Conservation (phyloP, 1,284 basidiomycete species). For the Tetrapyrgos nigripes region DNA sequence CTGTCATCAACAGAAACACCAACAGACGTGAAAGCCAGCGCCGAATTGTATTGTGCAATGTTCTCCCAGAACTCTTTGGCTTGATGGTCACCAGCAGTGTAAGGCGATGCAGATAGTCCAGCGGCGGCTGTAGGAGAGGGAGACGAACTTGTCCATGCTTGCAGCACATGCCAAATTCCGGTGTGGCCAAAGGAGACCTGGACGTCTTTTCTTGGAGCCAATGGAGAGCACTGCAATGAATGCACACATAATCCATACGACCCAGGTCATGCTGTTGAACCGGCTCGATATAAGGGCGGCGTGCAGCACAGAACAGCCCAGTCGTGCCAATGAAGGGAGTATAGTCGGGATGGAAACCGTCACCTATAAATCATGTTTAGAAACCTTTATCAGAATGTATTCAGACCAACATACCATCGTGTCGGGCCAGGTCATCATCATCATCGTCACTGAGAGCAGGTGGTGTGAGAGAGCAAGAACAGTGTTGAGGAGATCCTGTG, state of each 20-base stretch:
- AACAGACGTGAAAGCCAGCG: conserved; percentile 47
- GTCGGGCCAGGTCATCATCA: no score
- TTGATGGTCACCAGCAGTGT: neutral
- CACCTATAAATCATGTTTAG: no score
- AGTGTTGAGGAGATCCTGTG: no score
- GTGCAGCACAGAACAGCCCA: no score
- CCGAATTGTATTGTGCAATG: conserved; percentile 41
- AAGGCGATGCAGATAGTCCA: neutral
- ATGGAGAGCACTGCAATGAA: conserved; percentile 1
- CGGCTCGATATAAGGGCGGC: conserved; percentile 4
- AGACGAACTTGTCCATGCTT: conserved; percentile 4
- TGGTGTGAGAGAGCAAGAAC: no score
- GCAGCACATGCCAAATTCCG: no score
- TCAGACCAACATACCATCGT: no score
- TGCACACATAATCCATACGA: conserved; percentile 18
- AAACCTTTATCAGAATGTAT: no score
- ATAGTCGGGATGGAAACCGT: no score
- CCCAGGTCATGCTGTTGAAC: conserved; percentile 8
- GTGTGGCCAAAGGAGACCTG: neutral
- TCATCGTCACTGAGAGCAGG: no score
- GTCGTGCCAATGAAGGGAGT: no score
- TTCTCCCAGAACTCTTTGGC: conserved; percentile 27
- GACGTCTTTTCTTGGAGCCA: conserved; percentile 3
- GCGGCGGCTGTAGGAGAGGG: neutral
- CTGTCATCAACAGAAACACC: conserved; percentile 34